phyloP scores from a whole-genome alignment of 331 rosid species.

The Acacia pycnantha region DNA sequence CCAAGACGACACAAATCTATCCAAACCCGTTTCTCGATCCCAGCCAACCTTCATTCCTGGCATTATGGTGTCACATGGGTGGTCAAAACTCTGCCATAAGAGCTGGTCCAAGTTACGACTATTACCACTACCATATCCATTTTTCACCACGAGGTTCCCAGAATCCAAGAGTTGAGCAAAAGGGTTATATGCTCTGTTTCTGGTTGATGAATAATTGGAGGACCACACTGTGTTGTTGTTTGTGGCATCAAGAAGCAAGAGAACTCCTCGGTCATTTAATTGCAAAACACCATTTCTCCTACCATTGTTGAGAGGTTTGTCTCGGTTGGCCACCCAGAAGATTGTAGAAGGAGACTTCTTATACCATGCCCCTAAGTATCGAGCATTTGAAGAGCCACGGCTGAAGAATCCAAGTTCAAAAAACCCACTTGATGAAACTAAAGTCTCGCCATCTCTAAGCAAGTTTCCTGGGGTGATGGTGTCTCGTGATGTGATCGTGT shows the following conservation, averaged over 20 bases:
- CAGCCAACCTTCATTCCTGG: constrained; percentile 43
- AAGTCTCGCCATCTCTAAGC: background rate
- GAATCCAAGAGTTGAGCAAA: constrained; percentile 22
- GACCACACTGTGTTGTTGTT: background rate
- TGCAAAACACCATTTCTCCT: constrained; percentile 20
- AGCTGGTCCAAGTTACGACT: background rate
- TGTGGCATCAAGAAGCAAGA: background rate
- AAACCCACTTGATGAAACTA: constrained; percentile 11
- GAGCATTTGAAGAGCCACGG: background rate
- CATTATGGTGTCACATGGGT: constrained; percentile 29
- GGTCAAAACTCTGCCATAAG: constrained; percentile 51
- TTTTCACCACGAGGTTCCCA: constrained; percentile 21
- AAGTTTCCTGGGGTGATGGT: background rate
- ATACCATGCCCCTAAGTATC: constrained; percentile 35
- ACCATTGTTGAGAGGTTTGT: background rate
- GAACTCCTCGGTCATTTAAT: background rate
- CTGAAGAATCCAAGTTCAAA: constrained; percentile 7
- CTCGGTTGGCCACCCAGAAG: constrained; percentile 18
- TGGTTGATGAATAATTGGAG: background rate
- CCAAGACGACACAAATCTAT: constrained; percentile 34
- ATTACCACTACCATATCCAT: no score
- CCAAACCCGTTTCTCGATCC: constrained; percentile 25
- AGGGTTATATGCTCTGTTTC: background rate
- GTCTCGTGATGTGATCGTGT: background rate
- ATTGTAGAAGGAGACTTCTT: constrained; percentile 1